Conservation (phyloP, 768 basidiomycete genomes). For the Heimioporus sp. region DNA sequence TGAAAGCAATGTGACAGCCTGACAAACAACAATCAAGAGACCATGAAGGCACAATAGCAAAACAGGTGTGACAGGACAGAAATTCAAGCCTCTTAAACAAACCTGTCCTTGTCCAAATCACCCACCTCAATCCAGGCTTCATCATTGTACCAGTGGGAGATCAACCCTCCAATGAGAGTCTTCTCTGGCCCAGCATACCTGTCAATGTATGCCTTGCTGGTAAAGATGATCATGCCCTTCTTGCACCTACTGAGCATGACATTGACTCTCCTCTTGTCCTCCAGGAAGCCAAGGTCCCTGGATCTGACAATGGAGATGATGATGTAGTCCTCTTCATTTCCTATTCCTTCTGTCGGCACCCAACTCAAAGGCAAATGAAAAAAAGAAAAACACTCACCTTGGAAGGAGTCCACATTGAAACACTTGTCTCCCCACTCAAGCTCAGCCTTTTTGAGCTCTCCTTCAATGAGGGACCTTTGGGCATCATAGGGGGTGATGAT, state of each 20-base stretch:
- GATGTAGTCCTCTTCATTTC: constrained; percentile 81
- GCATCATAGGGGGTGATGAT: constrained; percentile 84
- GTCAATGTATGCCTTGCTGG: constrained; percentile 59
- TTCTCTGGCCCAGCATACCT: constrained; percentile 48
- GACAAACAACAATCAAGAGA: constrained; percentile 5
- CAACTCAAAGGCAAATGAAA: neutral
- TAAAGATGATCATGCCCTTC: constrained; percentile 72
- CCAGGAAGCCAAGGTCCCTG: constrained; percentile 62
- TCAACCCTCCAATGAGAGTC: constrained; percentile 43
- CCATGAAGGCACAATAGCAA: neutral
- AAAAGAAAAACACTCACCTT: constrained; percentile 47
- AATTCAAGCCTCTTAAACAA: constrained; percentile 12
- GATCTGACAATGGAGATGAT: constrained; percentile 72
- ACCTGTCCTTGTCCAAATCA: constrained; percentile 22
- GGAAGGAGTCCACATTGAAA: constrained; percentile 79
- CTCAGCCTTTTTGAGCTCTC: constrained; percentile 44
- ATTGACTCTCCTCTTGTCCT: constrained; percentile 68
- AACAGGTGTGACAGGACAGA: neutral
- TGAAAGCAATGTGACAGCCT: constrained; percentile 17
- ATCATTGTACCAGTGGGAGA: constrained; percentile 27
- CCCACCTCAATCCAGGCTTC: constrained; percentile 36
- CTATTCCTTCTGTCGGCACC: constrained; percentile 34
- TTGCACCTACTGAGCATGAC: constrained; percentile 87
- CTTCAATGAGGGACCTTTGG: constrained; percentile 62
- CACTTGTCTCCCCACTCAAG: constrained; percentile 66